Base-by-base conservation (phyloP, 2,329 filamentous ascomycete genomes). In the Cyclaneusma minus region DNA sequence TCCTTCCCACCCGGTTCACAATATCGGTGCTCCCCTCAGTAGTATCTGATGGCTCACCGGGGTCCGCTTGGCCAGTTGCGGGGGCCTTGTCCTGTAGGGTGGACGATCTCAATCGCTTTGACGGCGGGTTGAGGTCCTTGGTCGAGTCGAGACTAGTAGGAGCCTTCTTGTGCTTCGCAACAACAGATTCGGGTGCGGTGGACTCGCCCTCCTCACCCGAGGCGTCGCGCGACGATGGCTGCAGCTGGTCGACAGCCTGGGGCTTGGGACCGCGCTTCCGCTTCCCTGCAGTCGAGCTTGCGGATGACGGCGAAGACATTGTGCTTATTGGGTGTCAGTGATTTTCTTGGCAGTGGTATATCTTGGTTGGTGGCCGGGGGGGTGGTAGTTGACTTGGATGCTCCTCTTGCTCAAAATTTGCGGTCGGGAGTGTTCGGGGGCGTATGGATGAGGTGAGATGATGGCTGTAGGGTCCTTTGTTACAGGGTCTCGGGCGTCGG, bases 191-290 rank as follows among this genome's bases (percentile, higher is more conserved):
- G 34, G 65, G 64, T 27, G 78, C 68, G 10, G 75, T 74, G 38
- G 81, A 80, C 42, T 78, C 74, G 42, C 69, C 74, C 48, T 87
- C 82, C 55, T 92, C 81, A 37, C 65, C 79, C 10, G 81, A 87
- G 33, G 79, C 80, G 56, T 91, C 81, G 47, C 79, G 70, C 18
- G 81, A 85, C 11, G 79, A 83, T 18, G 78, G 64, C 49, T 75
- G 69, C 25, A 71, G 46, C 33, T 52, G 60, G 45, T 76, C 68
- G 29, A 69, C 63, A 31, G 65, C 56, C 39, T 55, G 46, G 34
- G 59, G 46, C 38, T 61, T 53, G 34, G 62, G 56, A 29, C 65
- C 68, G 50, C 85, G 74, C 67, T 93, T 93, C 54, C 85, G 77
- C 63, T 93, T 93, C 42, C 63, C 65, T 14, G 31, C 38, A n/a